These are phyloP conservation scores for Ophidiomyces ophidiicola DNA, from an alignment of 2,329 filamentous ascomycete genomes.

Conservation along the genomic window DNA sequence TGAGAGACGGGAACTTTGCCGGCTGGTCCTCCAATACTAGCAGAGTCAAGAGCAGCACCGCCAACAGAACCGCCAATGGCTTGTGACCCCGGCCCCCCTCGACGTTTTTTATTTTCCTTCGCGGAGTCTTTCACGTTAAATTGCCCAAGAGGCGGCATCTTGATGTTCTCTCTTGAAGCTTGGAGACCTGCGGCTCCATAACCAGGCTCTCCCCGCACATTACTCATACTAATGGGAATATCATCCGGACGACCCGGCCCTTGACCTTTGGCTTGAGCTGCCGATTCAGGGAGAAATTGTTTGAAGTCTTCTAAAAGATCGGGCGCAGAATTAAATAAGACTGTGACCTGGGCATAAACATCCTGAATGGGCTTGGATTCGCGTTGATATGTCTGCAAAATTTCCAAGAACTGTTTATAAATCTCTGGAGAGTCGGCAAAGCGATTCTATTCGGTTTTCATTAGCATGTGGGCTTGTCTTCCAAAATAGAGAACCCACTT, in stretches of 20 bases:
- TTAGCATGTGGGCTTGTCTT: not conserved
- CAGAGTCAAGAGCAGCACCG: constrained; percentile 23
- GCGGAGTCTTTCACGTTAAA: constrained; percentile 75
- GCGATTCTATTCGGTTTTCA: constrained; percentile 54
- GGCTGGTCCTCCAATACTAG: constrained; percentile 24
- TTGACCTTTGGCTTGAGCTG: constrained; percentile 54
- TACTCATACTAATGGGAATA: constrained; percentile 50
- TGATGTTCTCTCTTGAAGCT: constrained; percentile 42
- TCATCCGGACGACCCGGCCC: constrained; percentile 54
- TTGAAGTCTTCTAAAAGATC: constrained; percentile 97
- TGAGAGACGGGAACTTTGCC: constrained; percentile 28
- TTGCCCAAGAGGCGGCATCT: constrained; percentile 87
- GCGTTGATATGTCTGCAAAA: constrained; percentile 92
- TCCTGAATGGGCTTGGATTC: constrained; percentile 98
- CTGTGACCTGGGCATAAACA: constrained; percentile 93
- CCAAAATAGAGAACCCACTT: constrained; percentile 48
- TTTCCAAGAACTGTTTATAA: constrained; percentile 98
- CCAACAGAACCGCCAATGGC: constrained; percentile 26
- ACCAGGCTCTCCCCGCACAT: constrained; percentile 43
- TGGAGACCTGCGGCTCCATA: constrained; percentile 34
- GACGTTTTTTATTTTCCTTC: constrained; percentile 84
- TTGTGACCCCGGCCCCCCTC: constrained; percentile 42
- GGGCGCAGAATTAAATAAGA: constrained; percentile 81
- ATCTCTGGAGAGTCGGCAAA: constrained; percentile 95
- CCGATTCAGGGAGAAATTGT: constrained; percentile 89